These are phyloP conservation scores for Ensete glaucum DNA, from an alignment of 176 grass and related monocot species.

Conservation along the genomic window DNA sequence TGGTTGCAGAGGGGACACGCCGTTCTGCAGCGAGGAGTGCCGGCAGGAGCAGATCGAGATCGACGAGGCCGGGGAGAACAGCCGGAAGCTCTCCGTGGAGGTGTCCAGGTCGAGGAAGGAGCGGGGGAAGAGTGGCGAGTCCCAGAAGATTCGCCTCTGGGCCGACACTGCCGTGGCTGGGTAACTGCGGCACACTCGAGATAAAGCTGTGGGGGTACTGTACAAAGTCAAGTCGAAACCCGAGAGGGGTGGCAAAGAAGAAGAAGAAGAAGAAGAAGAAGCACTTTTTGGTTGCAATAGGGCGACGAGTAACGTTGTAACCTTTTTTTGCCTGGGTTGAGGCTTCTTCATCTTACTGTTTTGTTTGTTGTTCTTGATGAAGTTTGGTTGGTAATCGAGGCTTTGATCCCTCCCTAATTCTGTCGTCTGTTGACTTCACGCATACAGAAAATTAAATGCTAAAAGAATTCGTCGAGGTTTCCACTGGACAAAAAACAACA, in stretches of 20 bases:
- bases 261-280: background rate
- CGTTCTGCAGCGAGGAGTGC: conserved; percentile 96
- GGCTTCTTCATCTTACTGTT: no score
- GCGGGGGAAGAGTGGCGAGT: background rate
- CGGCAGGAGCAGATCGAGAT: conserved; percentile 79
- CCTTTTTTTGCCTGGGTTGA: no score
- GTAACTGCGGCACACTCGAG: background rate
- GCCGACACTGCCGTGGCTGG: background rate
- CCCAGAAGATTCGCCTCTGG: background rate
- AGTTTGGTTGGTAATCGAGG: no score
- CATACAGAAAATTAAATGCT: no score
- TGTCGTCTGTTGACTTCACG: no score
- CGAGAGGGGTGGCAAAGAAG: background rate
- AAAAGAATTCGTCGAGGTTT: no score
- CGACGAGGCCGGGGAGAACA: conserved; percentile 40
- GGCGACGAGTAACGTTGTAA: no score
- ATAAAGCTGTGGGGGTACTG: background rate
- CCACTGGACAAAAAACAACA: no score
- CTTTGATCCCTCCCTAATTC: no score
- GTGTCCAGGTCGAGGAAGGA: background rate
- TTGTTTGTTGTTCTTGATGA: no score
- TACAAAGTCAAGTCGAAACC: background rate
- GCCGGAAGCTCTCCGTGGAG: conserved; percentile 9
- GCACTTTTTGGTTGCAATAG: background rate
- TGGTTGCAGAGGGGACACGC: conserved; percentile 64